Evolutionary conservation across 208 protist genomes (phyloP), one percentile per base, ranked within the genome.

Genomic region (Vickermania ingenoplastis): DNA sequence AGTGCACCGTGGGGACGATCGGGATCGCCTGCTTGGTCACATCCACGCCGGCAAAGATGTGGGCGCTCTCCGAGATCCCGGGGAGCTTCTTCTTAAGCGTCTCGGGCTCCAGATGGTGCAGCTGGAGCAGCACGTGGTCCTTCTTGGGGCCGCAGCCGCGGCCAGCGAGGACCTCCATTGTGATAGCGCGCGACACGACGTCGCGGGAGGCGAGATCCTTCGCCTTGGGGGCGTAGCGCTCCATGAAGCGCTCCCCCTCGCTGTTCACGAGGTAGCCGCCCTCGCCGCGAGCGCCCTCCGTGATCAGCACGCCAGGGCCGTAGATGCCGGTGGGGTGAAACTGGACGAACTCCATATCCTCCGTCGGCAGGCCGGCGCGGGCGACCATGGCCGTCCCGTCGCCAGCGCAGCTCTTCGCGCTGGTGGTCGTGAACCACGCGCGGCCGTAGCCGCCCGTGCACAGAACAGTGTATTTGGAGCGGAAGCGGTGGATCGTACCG

Each of bases 321-420:
- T 98, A 99, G 67, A 99, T 98, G 59, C 98, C 98, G n/a, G 98
- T 99, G 13, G 98, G 98, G 86, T 99, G 98, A 84, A 99, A 99
- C 79, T 99, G 98, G 48, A 99, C 98, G 73, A 99, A 99, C 82
- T 99, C 98, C 59, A 99, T 89, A 79, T 99, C 98, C 75, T 97
- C 81, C 41, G 79, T 75, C 2, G 98, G 97, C 1, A 99, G 74
- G n/a, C 98, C 98, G 1, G 98, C 98, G 62, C 98, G 97, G 17
- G 93, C 81, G 7, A 97, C 97, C 98, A 99, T 99, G 25, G 91
- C 98, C 28, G 86, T 98, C 59, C 98, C 98, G 71, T 99, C 98
- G 61, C 98, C 98, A 31, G 98, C 99, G 84, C 98, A 99, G 41
- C 97, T 98, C 84, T 99, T 98, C 36, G 98, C 98, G 31, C 88